A percentile compares a stretch with the other conserved stretches of the same genome.
Evolutionary conservation across 192 early-diverging fungal species (phyloP).

Genomic region (Entomortierella beljakovae): DNA sequence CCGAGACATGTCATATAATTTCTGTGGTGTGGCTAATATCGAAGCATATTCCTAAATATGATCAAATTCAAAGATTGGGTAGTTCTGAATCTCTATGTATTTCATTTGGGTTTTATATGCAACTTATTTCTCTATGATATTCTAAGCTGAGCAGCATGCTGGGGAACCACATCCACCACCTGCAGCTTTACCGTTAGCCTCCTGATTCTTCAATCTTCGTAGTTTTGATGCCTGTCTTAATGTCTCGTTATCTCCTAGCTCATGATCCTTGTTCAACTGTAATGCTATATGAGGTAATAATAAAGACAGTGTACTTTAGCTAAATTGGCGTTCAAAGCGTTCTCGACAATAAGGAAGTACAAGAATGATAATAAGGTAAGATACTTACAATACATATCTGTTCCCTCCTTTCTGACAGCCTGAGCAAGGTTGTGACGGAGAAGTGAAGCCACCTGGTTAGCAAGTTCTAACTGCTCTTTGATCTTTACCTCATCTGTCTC

Average conservation of each 20-base stretch:
- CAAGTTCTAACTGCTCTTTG: slow-evolving; percentile 48
- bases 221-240: slow-evolving; percentile 45
- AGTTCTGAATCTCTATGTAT: too few species aligned
- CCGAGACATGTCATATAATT: too few species aligned
- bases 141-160: slow-evolving; percentile 35
- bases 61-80: too few species aligned
- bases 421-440: slow-evolving; percentile 53
- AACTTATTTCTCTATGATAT: not conserved
- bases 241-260: slow-evolving; percentile 48
- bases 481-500: slow-evolving; percentile 51
- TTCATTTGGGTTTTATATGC: too few species aligned
- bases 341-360: not conserved
- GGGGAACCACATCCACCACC: slow-evolving; percentile 42
- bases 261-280: slow-evolving; percentile 32
- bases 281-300: slow-evolving; percentile 19
- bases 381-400: slow-evolving; percentile 36
- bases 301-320: not conserved
- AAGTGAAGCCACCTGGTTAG: slow-evolving; percentile 43
- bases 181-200: slow-evolving; percentile 22
- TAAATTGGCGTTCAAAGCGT: too few species aligned
- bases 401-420: slow-evolving; percentile 40
- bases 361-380: not conserved
- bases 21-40: too few species aligned
- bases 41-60: too few species aligned
- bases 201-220: slow-evolving; percentile 34